These are phyloP conservation scores for Raphanus hybrid DNA, from an alignment of 441 rosid species.

Conservation along the genomic window DNA sequence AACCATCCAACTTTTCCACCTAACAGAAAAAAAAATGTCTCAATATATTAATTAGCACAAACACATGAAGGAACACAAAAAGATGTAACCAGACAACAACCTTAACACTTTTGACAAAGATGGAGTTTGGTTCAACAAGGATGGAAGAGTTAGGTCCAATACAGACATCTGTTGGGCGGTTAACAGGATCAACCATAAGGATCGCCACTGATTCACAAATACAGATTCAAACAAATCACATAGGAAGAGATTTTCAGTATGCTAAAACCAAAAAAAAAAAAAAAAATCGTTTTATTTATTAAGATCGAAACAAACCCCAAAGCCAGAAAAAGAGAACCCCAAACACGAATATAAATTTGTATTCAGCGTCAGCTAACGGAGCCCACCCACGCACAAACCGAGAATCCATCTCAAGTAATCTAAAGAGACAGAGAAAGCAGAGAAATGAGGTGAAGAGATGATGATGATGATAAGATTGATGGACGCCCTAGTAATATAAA, in stretches of 20 bases:
- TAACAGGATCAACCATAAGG: constrained; percentile 54
- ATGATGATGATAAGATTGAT: not conserved
- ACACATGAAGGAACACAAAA: no score
- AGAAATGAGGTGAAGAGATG: not conserved
- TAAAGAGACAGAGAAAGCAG: constrained; percentile 10
- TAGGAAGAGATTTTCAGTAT: not conserved
- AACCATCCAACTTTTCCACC: no score
- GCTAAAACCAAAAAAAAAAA: not conserved
- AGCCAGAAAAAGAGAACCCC: constrained; percentile 62
- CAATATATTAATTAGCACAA: no score
- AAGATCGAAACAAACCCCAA: constrained; percentile 55
- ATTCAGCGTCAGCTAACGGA: constrained; percentile 29
- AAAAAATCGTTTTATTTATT: not conserved
- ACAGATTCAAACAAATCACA: constrained; percentile 7
- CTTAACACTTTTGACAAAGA: constrained; percentile 75
- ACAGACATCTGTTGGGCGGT: constrained; percentile 49
- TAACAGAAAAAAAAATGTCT: no score
- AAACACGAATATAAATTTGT: constrained; percentile 59
- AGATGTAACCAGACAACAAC: constrained; percentile 41
- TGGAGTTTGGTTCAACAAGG: constrained; percentile 62
- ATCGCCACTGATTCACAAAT: constrained; percentile 53
- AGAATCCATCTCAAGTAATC: constrained; percentile 48
- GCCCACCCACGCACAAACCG: not conserved
- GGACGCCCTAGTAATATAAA: not conserved
- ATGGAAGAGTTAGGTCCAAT: constrained; percentile 71